Conservation (phyloP, 2,329 filamentous ascomycete genomes). For the Pestalotiopsis fici region DNA sequence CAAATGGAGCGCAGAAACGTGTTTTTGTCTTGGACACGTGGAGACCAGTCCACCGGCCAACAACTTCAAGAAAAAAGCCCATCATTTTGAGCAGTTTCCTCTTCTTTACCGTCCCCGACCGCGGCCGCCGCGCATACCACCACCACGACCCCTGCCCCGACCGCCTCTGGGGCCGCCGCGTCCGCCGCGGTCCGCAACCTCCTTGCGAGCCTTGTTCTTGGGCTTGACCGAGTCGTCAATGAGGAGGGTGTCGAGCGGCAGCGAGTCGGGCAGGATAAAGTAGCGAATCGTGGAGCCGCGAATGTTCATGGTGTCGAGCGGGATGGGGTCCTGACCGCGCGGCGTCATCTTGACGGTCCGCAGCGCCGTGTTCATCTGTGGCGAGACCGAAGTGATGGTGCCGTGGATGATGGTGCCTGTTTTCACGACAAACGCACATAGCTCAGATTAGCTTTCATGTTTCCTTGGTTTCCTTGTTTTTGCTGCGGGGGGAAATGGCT, state of each 20-base stretch:
- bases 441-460: slow-evolving; percentile 2
- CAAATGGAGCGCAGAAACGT: neutral
- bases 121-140: slow-evolving; percentile 18
- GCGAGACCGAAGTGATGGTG: slow-evolving; percentile 94
- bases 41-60: neutral
- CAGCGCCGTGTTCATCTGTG: slow-evolving; percentile 97
- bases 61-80: neutral
- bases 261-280: slow-evolving; percentile 92
- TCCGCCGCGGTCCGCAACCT: slow-evolving; percentile 65
- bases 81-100: neutral
- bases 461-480: too few species aligned
- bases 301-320: slow-evolving; percentile 94
- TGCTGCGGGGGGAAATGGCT: neutral
- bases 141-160: slow-evolving; percentile 34
- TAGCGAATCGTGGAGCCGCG: slow-evolving; percentile 95
- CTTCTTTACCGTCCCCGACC: neutral
- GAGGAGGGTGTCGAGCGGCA: slow-evolving; percentile 91
- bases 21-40: neutral
- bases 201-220: slow-evolving; percentile 99
- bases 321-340: slow-evolving; percentile 82
- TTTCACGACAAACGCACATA: too few species aligned
- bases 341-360: slow-evolving; percentile 96
- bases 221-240: slow-evolving; percentile 97
- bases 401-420: slow-evolving; percentile 96
- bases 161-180: slow-evolving; percentile 54